phyloP scores from a whole-genome alignment of 1,284 basidiomycete genomes.

The Quambalaria eucalypti region DNA sequence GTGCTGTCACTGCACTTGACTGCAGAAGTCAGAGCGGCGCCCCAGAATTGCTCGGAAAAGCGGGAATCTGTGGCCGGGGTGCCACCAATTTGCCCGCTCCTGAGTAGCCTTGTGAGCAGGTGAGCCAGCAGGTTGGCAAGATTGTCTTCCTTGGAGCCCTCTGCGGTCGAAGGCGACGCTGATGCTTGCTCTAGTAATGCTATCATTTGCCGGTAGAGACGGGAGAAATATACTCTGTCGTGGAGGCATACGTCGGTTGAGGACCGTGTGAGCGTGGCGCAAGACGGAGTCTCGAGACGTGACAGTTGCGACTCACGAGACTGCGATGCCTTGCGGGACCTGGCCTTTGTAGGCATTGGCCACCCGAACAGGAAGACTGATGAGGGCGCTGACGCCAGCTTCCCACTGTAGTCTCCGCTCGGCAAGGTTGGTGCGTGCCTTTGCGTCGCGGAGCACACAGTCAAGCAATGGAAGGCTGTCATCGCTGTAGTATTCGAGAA shows the following conservation, averaged over 20 bases:
- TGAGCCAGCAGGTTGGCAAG: background rate
- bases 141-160: background rate
- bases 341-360: background rate
- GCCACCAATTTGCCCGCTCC: background rate
- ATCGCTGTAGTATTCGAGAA: background rate
- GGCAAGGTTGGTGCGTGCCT: background rate
- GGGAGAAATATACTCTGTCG: background rate
- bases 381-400: background rate
- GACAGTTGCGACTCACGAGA: no score
- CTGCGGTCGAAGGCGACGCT: background rate
- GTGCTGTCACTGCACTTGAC: background rate
- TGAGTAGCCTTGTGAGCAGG: background rate
- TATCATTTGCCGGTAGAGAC: background rate
- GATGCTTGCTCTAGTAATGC: background rate
- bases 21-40: background rate
- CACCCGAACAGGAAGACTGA: background rate
- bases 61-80: background rate
- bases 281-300: no score
- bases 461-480: background rate
- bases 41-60: background rate
- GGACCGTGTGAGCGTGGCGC: no score
- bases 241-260: no score
- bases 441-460: background rate
- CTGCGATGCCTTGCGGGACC: background rate
- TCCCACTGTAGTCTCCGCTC: background rate